Percentiles rank a stretch among this genome's conserved stretches.
Evolutionary conservation across 768 basidiomycete species (phyloP).

Genomic region (Auriscalpium vulgare): DNA sequence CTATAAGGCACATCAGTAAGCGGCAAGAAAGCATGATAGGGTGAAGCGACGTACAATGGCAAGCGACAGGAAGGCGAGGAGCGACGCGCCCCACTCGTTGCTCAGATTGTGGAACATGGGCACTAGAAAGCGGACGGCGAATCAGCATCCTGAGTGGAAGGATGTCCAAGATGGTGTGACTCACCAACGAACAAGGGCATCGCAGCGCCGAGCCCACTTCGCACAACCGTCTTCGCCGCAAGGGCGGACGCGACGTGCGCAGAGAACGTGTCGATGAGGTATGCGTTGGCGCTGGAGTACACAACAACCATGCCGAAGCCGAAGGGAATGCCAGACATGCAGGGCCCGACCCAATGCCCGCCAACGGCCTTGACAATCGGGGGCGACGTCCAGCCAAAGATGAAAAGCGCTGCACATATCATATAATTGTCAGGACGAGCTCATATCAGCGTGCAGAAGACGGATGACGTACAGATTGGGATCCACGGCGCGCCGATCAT

Average conservation of each 20-base stretch:
- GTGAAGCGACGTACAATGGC: slow-evolving; percentile 21
- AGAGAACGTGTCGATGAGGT: slow-evolving; percentile 55
- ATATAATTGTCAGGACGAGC: background rate
- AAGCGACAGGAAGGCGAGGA: slow-evolving; percentile 28
- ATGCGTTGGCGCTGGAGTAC: slow-evolving; percentile 33
- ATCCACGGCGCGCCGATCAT: slow-evolving; percentile 31
- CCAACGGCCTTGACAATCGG: slow-evolving; percentile 26
- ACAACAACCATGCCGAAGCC: slow-evolving; percentile 32
- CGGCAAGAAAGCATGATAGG: background rate
- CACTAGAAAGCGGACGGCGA: slow-evolving; percentile 1
- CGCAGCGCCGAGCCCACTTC: slow-evolving; percentile 28
- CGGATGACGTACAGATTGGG: slow-evolving; percentile 16
- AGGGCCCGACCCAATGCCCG: slow-evolving; percentile 31
- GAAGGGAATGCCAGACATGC: slow-evolving; percentile 29
- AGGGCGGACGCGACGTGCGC: slow-evolving; percentile 50
- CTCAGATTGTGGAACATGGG: slow-evolving; percentile 34
- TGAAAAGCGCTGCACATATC: slow-evolving; percentile 26
- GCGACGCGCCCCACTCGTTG: slow-evolving; percentile 30
- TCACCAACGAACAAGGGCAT: slow-evolving; percentile 26
- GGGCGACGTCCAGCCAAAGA: slow-evolving; percentile 36
- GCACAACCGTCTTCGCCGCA: slow-evolving; percentile 31
- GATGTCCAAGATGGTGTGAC: too few relatives aligned
- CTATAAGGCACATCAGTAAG: background rate
- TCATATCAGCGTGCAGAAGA: background rate
- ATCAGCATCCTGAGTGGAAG: too few relatives aligned